Base-by-base conservation (phyloP, 768 basidiomycete genomes). In the Kwoniella europaea region DNA sequence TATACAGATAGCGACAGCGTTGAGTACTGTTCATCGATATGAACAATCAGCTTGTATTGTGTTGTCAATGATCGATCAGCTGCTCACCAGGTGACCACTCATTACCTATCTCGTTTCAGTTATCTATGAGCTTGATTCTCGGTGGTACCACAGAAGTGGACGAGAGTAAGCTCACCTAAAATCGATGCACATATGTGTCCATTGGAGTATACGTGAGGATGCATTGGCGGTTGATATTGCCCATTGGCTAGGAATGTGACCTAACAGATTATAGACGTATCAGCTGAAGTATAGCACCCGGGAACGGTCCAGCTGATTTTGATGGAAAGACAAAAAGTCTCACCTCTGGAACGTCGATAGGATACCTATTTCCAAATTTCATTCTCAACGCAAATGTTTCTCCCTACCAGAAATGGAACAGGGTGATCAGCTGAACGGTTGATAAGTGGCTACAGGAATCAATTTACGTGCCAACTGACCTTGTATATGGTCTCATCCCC, bases 51-150 rank as follows among this genome's bases (percentile, higher is more conserved):
- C 53, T 9, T 64, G 42, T 56, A 60, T 24, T 35, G 9, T 1
- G 22, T 24, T 44, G 35, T 2, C 20, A 12, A 13, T n/a, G 46
- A 29, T 10, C 13, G 4, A 2, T 50, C 13, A 44, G 54, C 20
- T 10, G 67, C 78, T 24, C 16, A 81, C 80, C 78, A 15, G 82
- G 84, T 22, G 79, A 80, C 84, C 84, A 84, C 54, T 80, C 82
- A 41, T 69, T 79, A 5, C 78, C 82, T 75, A 68, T 46, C 29
- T 46, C 7, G 27, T 41, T 44, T 10, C 35, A 50, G 22, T 35
- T 35, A 29, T 46, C 13, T 62, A 10, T 35, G 29, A 29, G 4
- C 29, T 29, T 29, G 4, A 29, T 6, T 29, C 29, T 29, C 29
- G 29, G 29, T 29, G 29, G 4, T 29, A 29, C 4, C 29, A 29